Percentiles rank a stretch among this genome's conserved stretches.
Evolutionary conservation across 371 early-diverging fungal species (phyloP).

Genomic region (Aphelidium insulamus): DNA sequence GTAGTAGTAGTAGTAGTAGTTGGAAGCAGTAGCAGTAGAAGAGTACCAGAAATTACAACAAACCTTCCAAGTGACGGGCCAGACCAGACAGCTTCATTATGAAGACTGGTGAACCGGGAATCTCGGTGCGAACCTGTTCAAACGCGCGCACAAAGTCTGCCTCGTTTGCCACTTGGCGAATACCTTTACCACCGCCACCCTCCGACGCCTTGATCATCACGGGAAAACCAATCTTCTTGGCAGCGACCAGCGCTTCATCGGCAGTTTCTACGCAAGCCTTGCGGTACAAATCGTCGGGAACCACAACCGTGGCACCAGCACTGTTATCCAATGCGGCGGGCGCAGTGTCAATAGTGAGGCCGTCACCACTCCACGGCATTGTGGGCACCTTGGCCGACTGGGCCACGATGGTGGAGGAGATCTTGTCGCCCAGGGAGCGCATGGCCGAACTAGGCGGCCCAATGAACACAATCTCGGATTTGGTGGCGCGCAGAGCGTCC

Average conservation of each 20-base stretch:
- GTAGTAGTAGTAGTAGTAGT: no score
- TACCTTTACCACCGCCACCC: constrained; percentile 98
- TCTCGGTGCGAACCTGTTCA: constrained; percentile 72
- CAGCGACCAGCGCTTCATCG: constrained; percentile 52
- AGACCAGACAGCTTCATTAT: constrained; percentile 88
- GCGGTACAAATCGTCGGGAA: constrained; percentile 53
- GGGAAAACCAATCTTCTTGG: constrained; percentile 79
- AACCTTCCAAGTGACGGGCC: constrained; percentile 92
- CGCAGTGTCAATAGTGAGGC: constrained; percentile 26
- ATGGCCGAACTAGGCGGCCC: constrained; percentile 97
- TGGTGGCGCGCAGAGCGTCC: constrained; percentile 57
- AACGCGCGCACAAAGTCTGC: constrained; percentile 51
- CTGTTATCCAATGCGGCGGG: constrained; percentile 27
- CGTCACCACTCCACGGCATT: constrained; percentile 85
- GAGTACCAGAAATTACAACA: no score
- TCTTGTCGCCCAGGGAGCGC: constrained; percentile 95
- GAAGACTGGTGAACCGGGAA: constrained; percentile 89
- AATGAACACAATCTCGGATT: constrained; percentile 72
- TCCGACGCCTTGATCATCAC: constrained; percentile 98
- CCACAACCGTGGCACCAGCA: constrained; percentile 45
- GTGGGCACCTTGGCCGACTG: constrained; percentile 89
- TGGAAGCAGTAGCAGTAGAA: no score
- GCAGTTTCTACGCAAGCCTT: constrained; percentile 51
- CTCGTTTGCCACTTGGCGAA: constrained; percentile 63
- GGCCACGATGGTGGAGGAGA: constrained; percentile 92